Base-by-base conservation (phyloP, 2,329 filamentous ascomycete genomes). In the Ophiostoma tasmaniense region DNA sequence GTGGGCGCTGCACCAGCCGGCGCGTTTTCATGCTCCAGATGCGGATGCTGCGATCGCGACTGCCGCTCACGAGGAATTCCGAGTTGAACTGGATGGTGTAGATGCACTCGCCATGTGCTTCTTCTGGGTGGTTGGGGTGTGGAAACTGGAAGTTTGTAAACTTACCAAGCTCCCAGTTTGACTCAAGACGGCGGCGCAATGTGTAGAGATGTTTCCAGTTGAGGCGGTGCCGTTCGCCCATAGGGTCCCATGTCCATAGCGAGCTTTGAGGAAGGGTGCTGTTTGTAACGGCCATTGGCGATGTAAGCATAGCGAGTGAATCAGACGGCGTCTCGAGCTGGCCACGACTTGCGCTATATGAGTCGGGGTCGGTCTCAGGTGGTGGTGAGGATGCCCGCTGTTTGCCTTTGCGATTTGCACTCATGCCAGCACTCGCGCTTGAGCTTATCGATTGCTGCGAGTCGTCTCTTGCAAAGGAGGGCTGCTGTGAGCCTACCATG, bases 121-220 rank as follows among this genome's bases (percentile, higher is more conserved):
- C 94, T 39, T 91, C 84, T 0, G 88, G 87, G 74, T 93, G 84
- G 50, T 87, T 84, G 0, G 93, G 93, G 75, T 97, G 92, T 0
- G 95, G 95, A 0, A 99, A 84, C 76, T 96, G 92, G 75, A 98
- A 98, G 72, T 93, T 96, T 2, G 84, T 87, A 76, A 86, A 97
- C 70, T 88, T 89, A 3, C 91, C 93, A 25, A 88, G 84, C 70
- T 92, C 88, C 95, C 95, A 99, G 76, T 99, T 98, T 8, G 89
- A 87, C 79, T 99, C 95, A 17, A 99, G 81, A 28, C 88, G 85
- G 69, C 89, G 86, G 71, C 95, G 89, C 81, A 97, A 91, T 73
- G 91, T 92, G 80, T 97, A 99, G 0, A 99, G 82, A 76, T 95
- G 92, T 67, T 93, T 90, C 93, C 94, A 99, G 78, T 96, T 97